Evolutionary conservation across 345 rosid species (phyloP).

Genomic region (Citrus australasica): DNA sequence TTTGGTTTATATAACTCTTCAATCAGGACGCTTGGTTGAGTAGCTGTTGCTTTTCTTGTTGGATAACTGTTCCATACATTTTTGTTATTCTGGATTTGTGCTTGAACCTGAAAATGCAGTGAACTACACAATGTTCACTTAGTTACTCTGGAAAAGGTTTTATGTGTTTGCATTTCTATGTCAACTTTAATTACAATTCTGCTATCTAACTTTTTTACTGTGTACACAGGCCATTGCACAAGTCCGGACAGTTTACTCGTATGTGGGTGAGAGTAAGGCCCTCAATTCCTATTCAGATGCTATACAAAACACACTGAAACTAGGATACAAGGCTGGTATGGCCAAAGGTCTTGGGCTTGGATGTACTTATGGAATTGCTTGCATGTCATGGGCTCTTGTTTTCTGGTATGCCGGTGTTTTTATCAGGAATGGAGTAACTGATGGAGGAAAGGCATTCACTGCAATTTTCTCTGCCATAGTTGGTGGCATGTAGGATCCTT

Average conservation of each 20-base stretch:
- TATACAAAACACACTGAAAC: constrained; percentile 89
- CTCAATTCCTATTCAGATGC: constrained; percentile 87
- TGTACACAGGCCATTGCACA: constrained; percentile 83
- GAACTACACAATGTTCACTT: not conserved
- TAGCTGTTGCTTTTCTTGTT: not conserved
- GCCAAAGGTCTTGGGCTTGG: constrained; percentile 99
- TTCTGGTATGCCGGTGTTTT: constrained; percentile 99
- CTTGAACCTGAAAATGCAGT: not conserved
- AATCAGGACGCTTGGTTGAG: not conserved
- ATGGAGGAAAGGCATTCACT: constrained; percentile 98
- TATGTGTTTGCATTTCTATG: not conserved
- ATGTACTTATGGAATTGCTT: constrained; percentile 97
- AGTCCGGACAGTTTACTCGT: constrained; percentile 93
- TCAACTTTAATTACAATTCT: not conserved
- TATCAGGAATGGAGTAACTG: constrained; percentile 84
- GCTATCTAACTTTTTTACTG: constrained; percentile 3
- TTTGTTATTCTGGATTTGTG: not conserved
- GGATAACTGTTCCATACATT: not conserved
- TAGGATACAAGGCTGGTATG: constrained; percentile 99
- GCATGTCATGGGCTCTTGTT: constrained; percentile 99
- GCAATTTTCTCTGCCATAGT: constrained; percentile 99
- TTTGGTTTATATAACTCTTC: not conserved
- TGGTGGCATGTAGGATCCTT: constrained; percentile 87
- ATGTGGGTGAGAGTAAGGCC: constrained; percentile 97
- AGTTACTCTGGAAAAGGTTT: not conserved